These are phyloP conservation scores for Saraca asoca DNA, from an alignment of 331 rosid species.

Conservation along the genomic window DNA sequence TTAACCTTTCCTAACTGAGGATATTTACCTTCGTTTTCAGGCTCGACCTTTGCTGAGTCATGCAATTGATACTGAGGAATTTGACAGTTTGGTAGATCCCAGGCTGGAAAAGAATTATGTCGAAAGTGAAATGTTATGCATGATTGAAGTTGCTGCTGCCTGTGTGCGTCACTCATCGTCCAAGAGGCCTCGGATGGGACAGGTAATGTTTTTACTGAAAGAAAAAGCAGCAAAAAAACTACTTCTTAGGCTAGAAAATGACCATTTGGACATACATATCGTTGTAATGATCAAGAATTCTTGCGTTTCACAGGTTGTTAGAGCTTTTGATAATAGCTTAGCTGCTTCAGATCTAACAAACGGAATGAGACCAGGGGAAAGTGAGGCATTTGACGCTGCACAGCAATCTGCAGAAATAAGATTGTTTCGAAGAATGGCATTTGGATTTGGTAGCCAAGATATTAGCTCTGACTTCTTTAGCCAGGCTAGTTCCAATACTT, in stretches of 20 bases:
- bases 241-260: neutral
- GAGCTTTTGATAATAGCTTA: slow-evolving; percentile 76
- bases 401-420: slow-evolving; percentile 74
- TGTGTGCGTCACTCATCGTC: slow-evolving; percentile 81
- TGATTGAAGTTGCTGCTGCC: slow-evolving; percentile 84
- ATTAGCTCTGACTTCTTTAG: slow-evolving; percentile 68
- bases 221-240: slow-evolving; percentile 7
- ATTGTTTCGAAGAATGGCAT: slow-evolving; percentile 74
- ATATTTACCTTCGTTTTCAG: slow-evolving; percentile 45
- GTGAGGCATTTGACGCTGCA: slow-evolving; percentile 62
- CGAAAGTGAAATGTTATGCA: slow-evolving; percentile 65
- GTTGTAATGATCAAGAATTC: slow-evolving; percentile 21
- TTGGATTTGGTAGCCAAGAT: slow-evolving; percentile 77
- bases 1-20: slow-evolving; percentile 34
- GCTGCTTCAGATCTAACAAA: slow-evolving; percentile 67
- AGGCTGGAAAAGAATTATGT: slow-evolving; percentile 67
- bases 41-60: slow-evolving; percentile 79
- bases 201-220: slow-evolving; percentile 50
- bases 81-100: slow-evolving; percentile 60
- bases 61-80: slow-evolving; percentile 66
- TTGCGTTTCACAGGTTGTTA: slow-evolving; percentile 68
- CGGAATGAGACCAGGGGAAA: slow-evolving; percentile 87
- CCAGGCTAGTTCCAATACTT: slow-evolving; percentile 44
- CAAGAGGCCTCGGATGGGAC: slow-evolving; percentile 91
- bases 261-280: neutral